These are phyloP conservation scores for Colletotrichum sp. DNA, from an alignment of 2,329 filamentous ascomycete species.

Conservation along the genomic window DNA sequence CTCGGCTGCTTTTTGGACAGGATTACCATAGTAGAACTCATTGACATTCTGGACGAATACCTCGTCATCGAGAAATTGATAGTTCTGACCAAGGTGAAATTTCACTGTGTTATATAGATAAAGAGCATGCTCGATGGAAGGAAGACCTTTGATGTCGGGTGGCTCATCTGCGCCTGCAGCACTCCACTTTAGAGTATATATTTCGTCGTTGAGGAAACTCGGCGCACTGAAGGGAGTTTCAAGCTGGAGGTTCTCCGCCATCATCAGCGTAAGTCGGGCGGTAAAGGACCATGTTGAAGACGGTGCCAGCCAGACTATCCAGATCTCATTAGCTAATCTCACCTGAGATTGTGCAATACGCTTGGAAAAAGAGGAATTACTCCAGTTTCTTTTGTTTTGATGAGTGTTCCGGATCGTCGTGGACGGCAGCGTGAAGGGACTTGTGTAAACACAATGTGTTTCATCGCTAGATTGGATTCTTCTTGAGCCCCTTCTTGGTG, in stretches of 20 bases:
- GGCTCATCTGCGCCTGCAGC: slow-evolving; percentile 16
- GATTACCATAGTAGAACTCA: slow-evolving; percentile 28
- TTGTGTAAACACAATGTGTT: slow-evolving; percentile 29
- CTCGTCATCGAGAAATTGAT: slow-evolving; percentile 38
- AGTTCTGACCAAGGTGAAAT: slow-evolving; percentile 42
- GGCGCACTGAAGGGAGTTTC: slow-evolving; percentile 25
- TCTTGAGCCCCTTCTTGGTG: not conserved
- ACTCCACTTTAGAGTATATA: slow-evolving; percentile 32
- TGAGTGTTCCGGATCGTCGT: slow-evolving; percentile 32
- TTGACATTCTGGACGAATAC: slow-evolving; percentile 31
- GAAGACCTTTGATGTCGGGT: slow-evolving; percentile 36
- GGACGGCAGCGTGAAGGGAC: slow-evolving; percentile 32
- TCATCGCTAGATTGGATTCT: not conserved
- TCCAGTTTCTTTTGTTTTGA: slow-evolving; percentile 38
- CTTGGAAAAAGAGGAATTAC: slow-evolving; percentile 27
- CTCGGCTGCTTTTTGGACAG: slow-evolving; percentile 21
- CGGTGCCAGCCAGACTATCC: slow-evolving; percentile 33
- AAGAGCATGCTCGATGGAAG: slow-evolving; percentile 36
- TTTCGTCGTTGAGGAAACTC: slow-evolving; percentile 29
- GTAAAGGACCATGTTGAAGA: slow-evolving; percentile 40
- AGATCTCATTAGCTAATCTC: not conserved
- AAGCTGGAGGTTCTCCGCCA: slow-evolving; percentile 33
- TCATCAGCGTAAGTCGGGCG: slow-evolving; percentile 32
- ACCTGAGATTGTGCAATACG: not conserved
- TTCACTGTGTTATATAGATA: slow-evolving; percentile 40